phyloP scores from a whole-genome alignment of 164 flowering plant species.

The Hamamelis virginiana region DNA sequence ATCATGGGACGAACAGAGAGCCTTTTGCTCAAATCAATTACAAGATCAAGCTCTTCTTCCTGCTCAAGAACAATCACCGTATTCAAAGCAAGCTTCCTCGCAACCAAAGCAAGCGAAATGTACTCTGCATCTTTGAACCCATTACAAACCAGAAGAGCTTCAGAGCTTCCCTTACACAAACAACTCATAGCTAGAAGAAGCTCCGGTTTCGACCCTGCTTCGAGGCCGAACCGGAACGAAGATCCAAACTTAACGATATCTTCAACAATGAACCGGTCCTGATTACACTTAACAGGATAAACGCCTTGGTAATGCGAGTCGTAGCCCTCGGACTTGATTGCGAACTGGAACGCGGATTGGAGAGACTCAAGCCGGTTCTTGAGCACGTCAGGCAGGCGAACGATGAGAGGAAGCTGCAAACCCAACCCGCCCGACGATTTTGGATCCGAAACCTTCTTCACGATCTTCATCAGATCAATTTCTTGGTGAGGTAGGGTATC shows the following conservation, averaged over 20 bases:
- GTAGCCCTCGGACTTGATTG: constrained; percentile 60
- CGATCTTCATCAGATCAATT: constrained; percentile 84
- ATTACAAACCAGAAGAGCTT: constrained; percentile 77
- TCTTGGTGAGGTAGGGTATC: constrained; percentile 79
- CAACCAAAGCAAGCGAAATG: constrained; percentile 76
- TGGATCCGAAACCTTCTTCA: constrained; percentile 75
- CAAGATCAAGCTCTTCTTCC: constrained; percentile 90
- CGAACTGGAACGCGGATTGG: constrained; percentile 74
- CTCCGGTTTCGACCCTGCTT: constrained; percentile 99
- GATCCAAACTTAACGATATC: constrained; percentile 85
- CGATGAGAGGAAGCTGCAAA: constrained; percentile 71
- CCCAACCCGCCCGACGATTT: constrained; percentile 74
- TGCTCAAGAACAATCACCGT: constrained; percentile 93
- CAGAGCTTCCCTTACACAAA: constrained; percentile 79
- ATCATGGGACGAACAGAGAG: constrained; percentile 67
- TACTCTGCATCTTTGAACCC: constrained; percentile 95
- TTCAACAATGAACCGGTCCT: constrained; percentile 87
- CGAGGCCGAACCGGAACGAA: constrained; percentile 77
- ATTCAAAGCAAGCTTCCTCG: constrained; percentile 63
- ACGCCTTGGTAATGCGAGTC: constrained; percentile 93
- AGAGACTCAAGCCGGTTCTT: constrained; percentile 77
- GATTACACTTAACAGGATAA: constrained; percentile 96
- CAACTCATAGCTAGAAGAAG: constrained; percentile 92
- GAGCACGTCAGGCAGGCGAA: constrained; percentile 86
- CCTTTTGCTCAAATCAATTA: constrained; percentile 60